Conservation (phyloP, 805 yeast genomes). For the Yamadazyma sp. region DNA sequence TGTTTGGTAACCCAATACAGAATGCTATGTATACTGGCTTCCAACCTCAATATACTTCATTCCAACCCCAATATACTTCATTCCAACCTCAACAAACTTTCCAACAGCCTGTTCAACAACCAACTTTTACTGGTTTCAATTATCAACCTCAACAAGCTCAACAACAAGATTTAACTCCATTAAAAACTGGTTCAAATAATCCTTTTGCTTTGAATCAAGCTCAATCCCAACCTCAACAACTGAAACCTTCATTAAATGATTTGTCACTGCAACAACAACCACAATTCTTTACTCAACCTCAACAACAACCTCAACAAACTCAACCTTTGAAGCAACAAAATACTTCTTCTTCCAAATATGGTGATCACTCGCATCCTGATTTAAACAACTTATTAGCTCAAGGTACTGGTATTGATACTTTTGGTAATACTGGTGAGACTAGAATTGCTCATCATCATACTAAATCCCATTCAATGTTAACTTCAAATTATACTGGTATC, state of each 20-base stretch:
- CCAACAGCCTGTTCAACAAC: conserved; percentile 32
- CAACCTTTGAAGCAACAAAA: conserved; percentile 30
- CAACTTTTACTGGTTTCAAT: conserved; percentile 29
- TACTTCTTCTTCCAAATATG: conserved; percentile 33
- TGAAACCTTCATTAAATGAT: conserved; percentile 22
- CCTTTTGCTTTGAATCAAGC: conserved; percentile 58
- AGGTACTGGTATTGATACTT: conserved; percentile 92
- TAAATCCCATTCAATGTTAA: conserved; percentile 72
- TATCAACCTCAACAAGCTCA: conserved; percentile 27
- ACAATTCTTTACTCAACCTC: conserved; percentile 24
- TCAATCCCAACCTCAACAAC: conserved; percentile 18
- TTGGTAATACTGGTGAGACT: conserved; percentile 79
- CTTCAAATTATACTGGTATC: conserved; percentile 84
- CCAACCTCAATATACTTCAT: conserved; percentile 29
- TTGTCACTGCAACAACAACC: conserved; percentile 25
- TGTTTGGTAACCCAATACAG: conserved; percentile 67
- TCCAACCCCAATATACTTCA: conserved; percentile 18
- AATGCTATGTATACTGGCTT: conserved; percentile 55
- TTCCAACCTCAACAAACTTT: conserved; percentile 27
- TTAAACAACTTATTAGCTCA: conserved; percentile 74
- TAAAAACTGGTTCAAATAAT: conserved; percentile 71
- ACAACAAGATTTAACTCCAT: conserved; percentile 45
- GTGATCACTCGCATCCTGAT: conserved; percentile 52
- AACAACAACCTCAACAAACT: conserved; percentile 19
- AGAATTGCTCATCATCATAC: conserved; percentile 95